A percentile compares a stretch with the other conserved stretches of the same genome.
These are phyloP conservation scores for Vicia sativa DNA, from an alignment of 306 rosid species.

Conservation along the genomic window DNA sequence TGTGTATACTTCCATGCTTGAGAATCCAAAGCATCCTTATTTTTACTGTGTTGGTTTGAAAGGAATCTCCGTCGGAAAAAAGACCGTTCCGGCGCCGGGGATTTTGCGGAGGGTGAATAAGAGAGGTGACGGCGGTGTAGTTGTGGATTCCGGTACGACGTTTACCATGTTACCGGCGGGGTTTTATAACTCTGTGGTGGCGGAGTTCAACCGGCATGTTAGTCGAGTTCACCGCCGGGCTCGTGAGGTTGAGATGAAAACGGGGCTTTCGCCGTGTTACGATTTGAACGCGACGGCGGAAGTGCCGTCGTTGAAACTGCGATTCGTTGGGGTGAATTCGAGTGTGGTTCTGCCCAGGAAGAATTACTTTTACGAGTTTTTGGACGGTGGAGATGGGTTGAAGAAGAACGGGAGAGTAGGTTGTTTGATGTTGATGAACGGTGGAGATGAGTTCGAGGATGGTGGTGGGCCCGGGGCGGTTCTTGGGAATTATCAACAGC, in stretches of 20 bases:
- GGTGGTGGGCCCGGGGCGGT: constrained; percentile 80
- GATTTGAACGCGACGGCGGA: constrained; percentile 36
- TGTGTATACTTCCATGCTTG: constrained; percentile 73
- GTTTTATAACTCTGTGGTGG: constrained; percentile 58
- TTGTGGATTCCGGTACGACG: constrained; percentile 90
- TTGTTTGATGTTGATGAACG: constrained; percentile 89
- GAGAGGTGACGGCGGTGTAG: constrained; percentile 69
- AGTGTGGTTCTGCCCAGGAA: constrained; percentile 70
- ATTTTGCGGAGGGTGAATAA: constrained; percentile 52
- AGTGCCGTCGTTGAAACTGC: constrained; percentile 59
- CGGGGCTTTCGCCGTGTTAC: constrained; percentile 77
- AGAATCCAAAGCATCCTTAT: constrained; percentile 74
- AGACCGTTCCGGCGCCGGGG: constrained; percentile 56
- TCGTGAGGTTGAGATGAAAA: constrained; percentile 51
- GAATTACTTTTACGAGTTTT: constrained; percentile 75
- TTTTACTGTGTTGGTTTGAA: constrained; percentile 66
- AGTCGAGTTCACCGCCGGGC: constrained; percentile 59
- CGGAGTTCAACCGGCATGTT: constrained; percentile 59
- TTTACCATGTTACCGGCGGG: constrained; percentile 79
- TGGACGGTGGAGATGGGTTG: constrained; percentile 57
- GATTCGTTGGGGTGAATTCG: constrained; percentile 61
- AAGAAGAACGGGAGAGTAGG: constrained; percentile 61
- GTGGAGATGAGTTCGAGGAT: constrained; percentile 68
- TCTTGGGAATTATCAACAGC: constrained; percentile 87
- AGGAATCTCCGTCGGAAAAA: constrained; percentile 63